These are phyloP conservation scores for Lenzites betulinus DNA, from an alignment of 768 basidiomycete genomes.

Conservation along the genomic window DNA sequence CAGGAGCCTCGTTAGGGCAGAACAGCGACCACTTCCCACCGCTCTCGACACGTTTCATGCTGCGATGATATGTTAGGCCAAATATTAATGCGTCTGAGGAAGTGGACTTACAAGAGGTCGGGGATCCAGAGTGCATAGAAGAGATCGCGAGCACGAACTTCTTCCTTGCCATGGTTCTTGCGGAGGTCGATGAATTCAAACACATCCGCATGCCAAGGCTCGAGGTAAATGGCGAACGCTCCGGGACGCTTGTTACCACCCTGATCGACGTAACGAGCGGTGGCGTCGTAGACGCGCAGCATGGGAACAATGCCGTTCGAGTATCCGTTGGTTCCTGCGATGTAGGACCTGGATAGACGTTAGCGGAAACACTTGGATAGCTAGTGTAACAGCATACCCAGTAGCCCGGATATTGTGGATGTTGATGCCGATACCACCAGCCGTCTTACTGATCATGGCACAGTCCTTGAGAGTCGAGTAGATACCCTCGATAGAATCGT, in stretches of 20 bases:
- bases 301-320: slow-evolving; percentile 99
- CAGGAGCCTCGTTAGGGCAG: slow-evolving; percentile 96
- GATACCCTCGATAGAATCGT: slow-evolving; percentile 98
- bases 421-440: slow-evolving; percentile 94
- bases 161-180: slow-evolving; percentile 99
- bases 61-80: slow-evolving; percentile 31
- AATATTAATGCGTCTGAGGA: background rate
- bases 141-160: slow-evolving; percentile 91
- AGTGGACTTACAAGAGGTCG: slow-evolving; percentile 79
- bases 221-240: slow-evolving; percentile 97
- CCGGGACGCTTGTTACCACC: slow-evolving; percentile 99
- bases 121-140: slow-evolving; percentile 99
- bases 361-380: background rate
- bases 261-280: slow-evolving; percentile 98
- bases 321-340: slow-evolving; percentile 98
- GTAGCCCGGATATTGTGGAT: slow-evolving; percentile 98
- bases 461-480: slow-evolving; percentile 98
- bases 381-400: slow-evolving; percentile 52
- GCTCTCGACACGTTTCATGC: slow-evolving; percentile 95
- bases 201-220: slow-evolving; percentile 98
- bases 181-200: slow-evolving; percentile 97
- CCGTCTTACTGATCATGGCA: slow-evolving; percentile 99
- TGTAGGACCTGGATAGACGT: slow-evolving; percentile 73
- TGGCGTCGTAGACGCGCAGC: slow-evolving; percentile 97
- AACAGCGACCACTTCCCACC: slow-evolving; percentile 94